Percentiles rank a stretch among this genome's conserved stretches.
Conservation (phyloP, 441 rosid genomes). For the Euphorbia corollata region DNA sequence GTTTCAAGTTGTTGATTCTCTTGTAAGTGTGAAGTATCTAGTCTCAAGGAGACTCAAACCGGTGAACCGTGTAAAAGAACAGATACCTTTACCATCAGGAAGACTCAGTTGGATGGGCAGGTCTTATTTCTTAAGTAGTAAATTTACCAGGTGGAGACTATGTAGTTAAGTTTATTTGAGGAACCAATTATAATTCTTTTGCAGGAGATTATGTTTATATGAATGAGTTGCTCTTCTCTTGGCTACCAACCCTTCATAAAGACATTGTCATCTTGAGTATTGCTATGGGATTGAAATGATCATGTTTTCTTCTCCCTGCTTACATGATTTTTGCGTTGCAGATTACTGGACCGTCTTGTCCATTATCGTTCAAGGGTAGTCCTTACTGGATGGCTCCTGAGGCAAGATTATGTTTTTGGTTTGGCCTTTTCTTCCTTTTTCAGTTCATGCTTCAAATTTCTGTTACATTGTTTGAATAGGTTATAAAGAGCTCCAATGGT, state of each 20-base stretch:
- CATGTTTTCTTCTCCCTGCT: slow-evolving; percentile 4
- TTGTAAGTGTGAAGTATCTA: no score
- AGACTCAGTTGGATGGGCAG: no score
- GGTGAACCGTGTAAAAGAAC: no score
- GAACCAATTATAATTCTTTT: not conserved
- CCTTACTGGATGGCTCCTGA: slow-evolving; percentile 99
- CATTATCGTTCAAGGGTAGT: slow-evolving; percentile 92
- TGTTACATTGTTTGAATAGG: slow-evolving; percentile 29
- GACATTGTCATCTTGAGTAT: not conserved
- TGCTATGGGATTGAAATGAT: not conserved
- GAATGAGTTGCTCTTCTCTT: not conserved
- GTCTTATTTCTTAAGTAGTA: not conserved
- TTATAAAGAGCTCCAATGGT: slow-evolving; percentile 54
- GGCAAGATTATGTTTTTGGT: slow-evolving; percentile 36
- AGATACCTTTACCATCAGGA: no score
- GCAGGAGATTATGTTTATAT: slow-evolving; percentile 1
- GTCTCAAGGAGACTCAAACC: no score
- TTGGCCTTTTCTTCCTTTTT: not conserved
- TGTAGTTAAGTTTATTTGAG: slow-evolving; percentile 11
- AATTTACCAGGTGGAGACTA: slow-evolving; percentile 5
- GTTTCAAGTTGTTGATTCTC: not conserved
- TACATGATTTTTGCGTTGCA: slow-evolving; percentile 27
- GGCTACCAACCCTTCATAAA: not conserved
- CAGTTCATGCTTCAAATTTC: slow-evolving; percentile 1
- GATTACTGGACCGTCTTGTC: slow-evolving; percentile 93